phyloP scores from a whole-genome alignment of 768 basidiomycete genomes.

The Wakefieldia striispora region DNA sequence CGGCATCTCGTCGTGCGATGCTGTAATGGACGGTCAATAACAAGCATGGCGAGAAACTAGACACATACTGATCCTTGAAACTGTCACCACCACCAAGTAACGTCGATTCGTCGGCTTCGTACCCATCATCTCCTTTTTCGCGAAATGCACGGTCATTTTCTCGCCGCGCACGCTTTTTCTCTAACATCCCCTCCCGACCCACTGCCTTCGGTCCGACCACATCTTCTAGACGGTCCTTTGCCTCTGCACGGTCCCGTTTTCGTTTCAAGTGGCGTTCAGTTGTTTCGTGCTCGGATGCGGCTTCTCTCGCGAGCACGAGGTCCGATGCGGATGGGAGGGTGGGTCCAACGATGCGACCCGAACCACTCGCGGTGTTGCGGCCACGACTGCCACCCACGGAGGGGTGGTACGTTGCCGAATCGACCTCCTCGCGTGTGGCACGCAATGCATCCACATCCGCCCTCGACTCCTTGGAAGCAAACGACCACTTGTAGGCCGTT shows the following conservation, averaged over 20 bases:
- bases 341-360: slow-evolving; percentile 59
- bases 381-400: slow-evolving; percentile 9
- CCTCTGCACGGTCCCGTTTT: slow-evolving; percentile 64
- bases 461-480: slow-evolving; percentile 64
- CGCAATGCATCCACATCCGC: slow-evolving; percentile 59
- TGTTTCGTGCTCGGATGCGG: slow-evolving; percentile 47
- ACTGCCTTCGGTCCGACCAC: slow-evolving; percentile 76
- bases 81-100: slow-evolving; percentile 82
- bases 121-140: slow-evolving; percentile 70
- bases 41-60: not conserved
- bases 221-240: slow-evolving; percentile 71
- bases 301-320: slow-evolving; percentile 66
- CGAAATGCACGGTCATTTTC: slow-evolving; percentile 70
- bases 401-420: slow-evolving; percentile 39
- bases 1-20: slow-evolving; percentile 70
- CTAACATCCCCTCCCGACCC: slow-evolving; percentile 81
- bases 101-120: slow-evolving; percentile 76
- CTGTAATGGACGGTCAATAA: slow-evolving; percentile 38
- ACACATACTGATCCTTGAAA: slow-evolving; percentile 71
- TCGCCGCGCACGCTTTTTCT: slow-evolving; percentile 77
- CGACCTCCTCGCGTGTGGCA: slow-evolving; percentile 58
- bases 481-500: slow-evolving; percentile 88
- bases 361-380: slow-evolving; percentile 29
- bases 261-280: slow-evolving; percentile 57
- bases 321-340: slow-evolving; percentile 69